Evolutionary conservation across 164 flowering plant species (phyloP), one percentile per base, ranked within the genome.

Genomic region (Magnolia sinica): DNA sequence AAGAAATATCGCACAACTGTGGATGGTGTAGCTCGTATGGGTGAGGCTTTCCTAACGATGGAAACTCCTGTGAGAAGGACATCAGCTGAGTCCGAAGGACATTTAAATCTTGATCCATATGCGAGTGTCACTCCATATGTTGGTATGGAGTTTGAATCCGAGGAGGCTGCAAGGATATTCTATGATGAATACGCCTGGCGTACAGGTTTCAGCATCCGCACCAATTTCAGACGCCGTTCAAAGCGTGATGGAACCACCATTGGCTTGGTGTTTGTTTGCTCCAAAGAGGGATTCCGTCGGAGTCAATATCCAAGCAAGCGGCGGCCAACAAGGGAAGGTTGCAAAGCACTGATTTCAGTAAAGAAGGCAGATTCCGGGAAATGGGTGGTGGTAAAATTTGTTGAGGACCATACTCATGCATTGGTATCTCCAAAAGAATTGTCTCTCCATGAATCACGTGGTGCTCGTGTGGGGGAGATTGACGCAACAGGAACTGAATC

Each of bases 341-440:
- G 98, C 78, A 86, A 83, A 45, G 96, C 98, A 1, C 80, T 85
- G 89, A 76, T 93, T 77, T 87, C 79, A 76, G 82, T 91, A 74
- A 92, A 89, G 79, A 77, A 80, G 29, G 82, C 79, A 63, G 84
- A 82, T 81, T 74, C 86, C 24, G 85, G 78, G 52, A 91, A 86
- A 72, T 93, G 98, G 98, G 84, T 86, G 70, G 88, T 86, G 22
- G 82, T 88, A 19, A 88, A 88, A 76, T 92, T 92, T 74, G 82
- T 87, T 5, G 90, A 87, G 86, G 94, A 92, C 79, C 98, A 94
- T 76, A 88, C 74, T 50, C 98, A 94, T 84, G 76, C 88, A 1
- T 23, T 80, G 70, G 79, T 84, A 58, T 85, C 81, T 76, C 88
- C 92, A 19, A 87, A 85, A 31, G 92, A 87, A 77, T 91, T 89